These are phyloP conservation scores for Leccinellum rugosiceps DNA, from an alignment of 768 basidiomycete genomes.

Conservation along the genomic window DNA sequence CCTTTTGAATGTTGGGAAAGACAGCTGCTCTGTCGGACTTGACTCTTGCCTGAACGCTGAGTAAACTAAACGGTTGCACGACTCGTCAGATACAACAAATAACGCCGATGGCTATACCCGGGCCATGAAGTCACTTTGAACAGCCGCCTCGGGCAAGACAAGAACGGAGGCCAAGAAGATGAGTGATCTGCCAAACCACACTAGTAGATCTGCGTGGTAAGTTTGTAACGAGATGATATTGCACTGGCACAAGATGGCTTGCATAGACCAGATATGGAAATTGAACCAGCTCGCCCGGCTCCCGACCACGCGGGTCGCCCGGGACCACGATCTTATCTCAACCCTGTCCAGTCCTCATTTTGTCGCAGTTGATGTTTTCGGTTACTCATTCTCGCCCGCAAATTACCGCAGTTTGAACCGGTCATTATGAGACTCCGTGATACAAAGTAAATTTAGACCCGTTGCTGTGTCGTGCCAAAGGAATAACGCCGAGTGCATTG, in stretches of 20 bases:
- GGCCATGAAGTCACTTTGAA: not conserved
- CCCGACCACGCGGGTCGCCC: too few species aligned
- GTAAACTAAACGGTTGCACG: not conserved
- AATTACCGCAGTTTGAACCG: not conserved
- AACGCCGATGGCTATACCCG: not conserved
- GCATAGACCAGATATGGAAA: constrained; percentile 4
- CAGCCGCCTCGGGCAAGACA: not conserved
- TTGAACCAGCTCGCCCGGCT: constrained; percentile 18
- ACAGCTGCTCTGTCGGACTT: too few species aligned
- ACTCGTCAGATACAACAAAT: not conserved
- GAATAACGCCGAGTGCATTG: not conserved
- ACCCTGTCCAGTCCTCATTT: not conserved
- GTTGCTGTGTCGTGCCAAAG: not conserved
- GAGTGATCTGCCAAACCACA: not conserved
- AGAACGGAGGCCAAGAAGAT: not conserved
- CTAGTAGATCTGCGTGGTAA: not conserved
- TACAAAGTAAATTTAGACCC: not conserved
- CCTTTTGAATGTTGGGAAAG: constrained; percentile 13
- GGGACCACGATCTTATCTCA: not conserved
- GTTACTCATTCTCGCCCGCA: not conserved
- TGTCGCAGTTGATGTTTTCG: not conserved
- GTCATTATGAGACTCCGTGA: not conserved
- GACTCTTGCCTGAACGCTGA: not conserved
- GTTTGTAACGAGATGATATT: not conserved
- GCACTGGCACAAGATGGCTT: too few species aligned